A percentile compares a stretch with the other conserved stretches of the same genome.
phyloP scores from a whole-genome alignment of 495 filamentous ascomycete genomes.

The Penicillium roqueforti region DNA sequence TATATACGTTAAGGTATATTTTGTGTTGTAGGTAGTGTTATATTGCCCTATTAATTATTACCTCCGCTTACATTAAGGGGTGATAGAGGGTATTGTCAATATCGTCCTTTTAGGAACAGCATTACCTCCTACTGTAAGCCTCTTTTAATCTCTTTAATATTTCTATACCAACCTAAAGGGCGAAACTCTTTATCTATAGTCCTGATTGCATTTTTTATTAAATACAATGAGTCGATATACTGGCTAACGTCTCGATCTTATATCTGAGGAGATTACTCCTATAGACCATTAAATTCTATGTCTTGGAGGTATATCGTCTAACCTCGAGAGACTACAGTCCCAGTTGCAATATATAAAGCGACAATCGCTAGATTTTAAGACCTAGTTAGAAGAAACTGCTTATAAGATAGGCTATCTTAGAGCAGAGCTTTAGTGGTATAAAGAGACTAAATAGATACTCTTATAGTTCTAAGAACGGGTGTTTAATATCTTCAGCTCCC shows the following conservation, averaged over 20 bases:
- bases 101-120: neutral
- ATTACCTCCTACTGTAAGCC: neutral
- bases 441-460: constrained; percentile 16
- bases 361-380: constrained; percentile 1
- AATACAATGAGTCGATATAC: constrained; percentile 4
- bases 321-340: constrained; percentile 12
- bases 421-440: constrained; percentile 18
- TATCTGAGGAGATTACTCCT: constrained; percentile 13
- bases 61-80: neutral
- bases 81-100: neutral
- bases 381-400: constrained; percentile 7
- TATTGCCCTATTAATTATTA: neutral
- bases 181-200: neutral
- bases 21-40: neutral
- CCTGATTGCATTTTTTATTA: neutral
- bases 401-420: constrained; percentile 19
- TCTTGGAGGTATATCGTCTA: constrained; percentile 9
- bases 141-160: neutral
- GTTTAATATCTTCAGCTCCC: constrained; percentile 4
- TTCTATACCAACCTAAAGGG: neutral
- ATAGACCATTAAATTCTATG: constrained; percentile 11
- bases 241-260: constrained; percentile 7
- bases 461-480: constrained; percentile 10
- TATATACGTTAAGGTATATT: neutral
- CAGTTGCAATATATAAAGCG: constrained; percentile 4